These are phyloP conservation scores for Lachnellula suecica DNA, from an alignment of 2,329 filamentous ascomycete species.

Conservation along the genomic window DNA sequence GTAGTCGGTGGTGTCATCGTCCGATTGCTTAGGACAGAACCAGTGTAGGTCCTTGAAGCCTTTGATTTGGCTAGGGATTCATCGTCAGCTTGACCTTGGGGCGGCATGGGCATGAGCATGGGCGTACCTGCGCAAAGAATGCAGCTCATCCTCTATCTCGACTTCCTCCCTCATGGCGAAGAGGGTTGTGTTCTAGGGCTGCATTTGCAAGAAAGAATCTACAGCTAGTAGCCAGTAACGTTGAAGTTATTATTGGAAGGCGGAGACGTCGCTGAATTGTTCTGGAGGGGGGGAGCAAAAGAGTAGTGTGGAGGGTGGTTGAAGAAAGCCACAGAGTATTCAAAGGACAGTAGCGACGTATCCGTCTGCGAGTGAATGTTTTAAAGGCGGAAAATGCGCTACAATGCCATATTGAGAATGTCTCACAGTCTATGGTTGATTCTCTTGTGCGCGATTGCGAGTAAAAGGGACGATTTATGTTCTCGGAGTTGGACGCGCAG, in stretches of 20 bases:
- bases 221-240: too few relatives aligned
- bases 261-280: too few relatives aligned
- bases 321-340: too few relatives aligned
- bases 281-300: not conserved
- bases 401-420: too few relatives aligned
- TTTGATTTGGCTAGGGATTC: slow-evolving; percentile 27
- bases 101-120: not conserved
- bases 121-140: slow-evolving; percentile 29
- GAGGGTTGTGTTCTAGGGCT: slow-evolving; percentile 11
- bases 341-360: too few relatives aligned
- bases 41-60: slow-evolving; percentile 52
- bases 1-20: slow-evolving; percentile 66
- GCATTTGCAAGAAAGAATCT: slow-evolving; percentile 6
- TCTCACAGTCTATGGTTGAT: too few relatives aligned
- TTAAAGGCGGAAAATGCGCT: too few relatives aligned
- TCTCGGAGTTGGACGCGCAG: too few relatives aligned
- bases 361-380: too few relatives aligned
- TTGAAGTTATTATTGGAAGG: not conserved
- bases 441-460: too few relatives aligned
- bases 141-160: slow-evolving; percentile 33
- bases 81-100: slow-evolving; percentile 3
- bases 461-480: too few relatives aligned
- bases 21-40: slow-evolving; percentile 64
- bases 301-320: not conserved
- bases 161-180: slow-evolving; percentile 28